Base-by-base conservation (phyloP, 2,329 filamentous ascomycete genomes). In the Monilinia fructigena region DNA sequence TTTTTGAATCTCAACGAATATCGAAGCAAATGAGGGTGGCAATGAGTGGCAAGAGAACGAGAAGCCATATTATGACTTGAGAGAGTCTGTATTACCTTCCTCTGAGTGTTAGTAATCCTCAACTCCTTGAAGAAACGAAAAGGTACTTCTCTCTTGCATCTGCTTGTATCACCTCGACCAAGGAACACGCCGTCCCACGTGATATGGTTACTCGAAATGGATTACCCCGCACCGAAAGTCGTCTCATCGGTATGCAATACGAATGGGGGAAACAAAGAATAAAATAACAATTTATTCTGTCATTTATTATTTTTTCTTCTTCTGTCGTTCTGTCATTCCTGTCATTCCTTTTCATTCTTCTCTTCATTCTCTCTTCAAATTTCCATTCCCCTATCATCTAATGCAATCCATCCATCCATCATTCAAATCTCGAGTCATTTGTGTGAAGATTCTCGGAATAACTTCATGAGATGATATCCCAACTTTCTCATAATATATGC, bases 141-240 rank as follows among this genome's bases (percentile, higher is more conserved):
- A 35, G 31, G 31, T 35, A 8, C 31, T 31, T 31, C 23, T 28
- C 2, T 28, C 28, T 28, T 4, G 4, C 5, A 8, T 5, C 6
- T 35, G 20, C 14, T 23, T 20, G 28, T 35, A 48, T 20, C 18
- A 59, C 26, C 45, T 35, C 45, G 48, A 4, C 12, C 28, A 35
- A 28, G 28, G 42, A 35, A 35, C 42, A 60, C 45, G 45, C 50
- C 45, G 45, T 18, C 20, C 28, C 56, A 60, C 56, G 56, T 60
- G 56, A 60, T 38, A 20, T 60, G 20, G 28, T 60, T 60, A 60
- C 56, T 60, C 45, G 14, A 60, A 60, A 50, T 60, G 56, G 56
- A 60, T 50, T 60, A 60, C 56, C 56, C 56, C 56, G 56, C 56
- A 60, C 56, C 28, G 50, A 50, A 60, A 20, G 55, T 50, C 56